Evolutionary conservation across 805 yeast species (phyloP), one percentile per base, ranked within the genome.

Genomic region (Lipomyces oligophaga): DNA sequence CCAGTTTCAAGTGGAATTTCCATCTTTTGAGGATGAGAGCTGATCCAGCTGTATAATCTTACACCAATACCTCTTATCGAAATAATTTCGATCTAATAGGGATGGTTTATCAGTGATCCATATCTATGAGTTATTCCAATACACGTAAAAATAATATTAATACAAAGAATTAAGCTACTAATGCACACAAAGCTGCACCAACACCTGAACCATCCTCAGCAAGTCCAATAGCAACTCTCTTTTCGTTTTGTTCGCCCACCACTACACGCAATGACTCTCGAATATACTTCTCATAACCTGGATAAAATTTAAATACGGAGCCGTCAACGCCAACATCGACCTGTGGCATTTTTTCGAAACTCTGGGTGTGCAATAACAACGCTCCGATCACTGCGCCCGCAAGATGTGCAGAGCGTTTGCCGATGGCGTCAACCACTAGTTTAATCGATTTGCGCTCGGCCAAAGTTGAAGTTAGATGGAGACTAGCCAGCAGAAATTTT

Each of bases 301-400:
- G 98, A 66, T 89, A 93, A 63, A 78, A 84, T 67, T 90, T 96
- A 40, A 90, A 83, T 45, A 90, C 93, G 2, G 96, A 82, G 30
- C 98, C 98, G 66, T 90, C 97, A 50, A 89, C 89, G 49, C 97
- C 97, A 56, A 93, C 78, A 65, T 90, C 97, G 41, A 90, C 87
- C 60, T 81, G 85, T 51, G 77, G 79, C 59, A 83, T 85, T 44
- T 75, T 78, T 37, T 76, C 75, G 41, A 88, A 76, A 13, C 90
- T 83, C 41, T 72, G 74, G 1, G 89, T 82, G 66, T 78, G 79
- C 42, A 74, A 68, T 43, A 82, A 63, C 46, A 90, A 76, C 1
- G 93, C 96, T 26, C 96, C 90, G 47, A 90, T 73, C 47, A 96
- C 96, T 38, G 88, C 83, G 16, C 96, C 89, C 3, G 95, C 78